Base-by-base conservation (phyloP, 2,329 filamentous ascomycete species). In the Fusarium graminum region DNA sequence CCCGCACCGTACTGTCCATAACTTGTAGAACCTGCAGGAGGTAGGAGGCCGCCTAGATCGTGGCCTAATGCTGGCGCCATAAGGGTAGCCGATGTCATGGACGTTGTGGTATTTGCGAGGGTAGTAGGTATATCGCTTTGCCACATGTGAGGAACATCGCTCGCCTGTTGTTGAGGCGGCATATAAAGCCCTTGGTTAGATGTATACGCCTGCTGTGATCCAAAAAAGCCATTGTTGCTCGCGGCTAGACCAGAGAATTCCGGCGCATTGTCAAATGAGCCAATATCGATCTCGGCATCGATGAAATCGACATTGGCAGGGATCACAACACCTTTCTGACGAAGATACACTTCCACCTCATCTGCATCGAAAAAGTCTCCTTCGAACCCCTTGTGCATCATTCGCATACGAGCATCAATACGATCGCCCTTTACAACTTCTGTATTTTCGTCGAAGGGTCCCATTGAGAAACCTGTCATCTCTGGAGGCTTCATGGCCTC, bases 281-380 rank as follows among this genome's bases (percentile, higher is more conserved):
- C 71, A 0, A 80, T 68, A 44, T 85, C 81, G 22, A 91, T 76
- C 46, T 90, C 83, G 10, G 85, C 84, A 45, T 85, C 84, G 2
- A 90, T 81, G 53, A 85, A 88, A 17, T 90, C 88, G 11, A 85
- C 81, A 11, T 82, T 80, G 0, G 85, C 83, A 11, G 90, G 85
- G 50, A 93, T 87, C 43, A 80, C 74, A 29, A 93, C 85, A 7
- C 88, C 88, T 29, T 85, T 84, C 47, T 85, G 82, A 39, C 83
- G 84, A 4, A 96, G 79, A 73, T 93, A 95, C 13, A 86, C 82
- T 75, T 95, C 90, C 0, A 93, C 88, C 74, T 95, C 92, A 59
- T 92, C 85, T 0, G 88, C 80, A 72, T 95, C 92, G 68, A 91
- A 92, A 81, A 92, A 95, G 49, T 92, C 86, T 6, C 91, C 91